A percentile compares a stretch with the other conserved stretches of the same genome.
phyloP scores from a whole-genome alignment of 2,329 filamentous ascomycete genomes.

The Ceratocystis albifundus region DNA sequence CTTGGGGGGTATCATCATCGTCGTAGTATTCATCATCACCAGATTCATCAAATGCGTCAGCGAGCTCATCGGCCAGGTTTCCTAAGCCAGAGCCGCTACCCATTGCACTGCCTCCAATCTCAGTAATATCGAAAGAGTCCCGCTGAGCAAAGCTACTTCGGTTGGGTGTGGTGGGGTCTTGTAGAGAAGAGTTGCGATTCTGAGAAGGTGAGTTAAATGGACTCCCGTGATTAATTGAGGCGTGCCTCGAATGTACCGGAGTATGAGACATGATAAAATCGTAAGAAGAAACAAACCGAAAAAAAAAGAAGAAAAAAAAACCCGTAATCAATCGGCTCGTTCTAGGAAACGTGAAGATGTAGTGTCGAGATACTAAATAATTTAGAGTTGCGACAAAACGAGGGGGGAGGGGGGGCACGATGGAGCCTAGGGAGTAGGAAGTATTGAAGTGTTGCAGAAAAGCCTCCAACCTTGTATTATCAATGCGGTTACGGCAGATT shows the following conservation, averaged over 20 bases:
- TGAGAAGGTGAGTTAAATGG: slow-evolving; percentile 21
- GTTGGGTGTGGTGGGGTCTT: slow-evolving; percentile 40
- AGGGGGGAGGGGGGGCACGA: not conserved
- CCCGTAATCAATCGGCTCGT: not conserved
- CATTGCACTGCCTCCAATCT: slow-evolving; percentile 32
- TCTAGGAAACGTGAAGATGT: not conserved
- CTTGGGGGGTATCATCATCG: slow-evolving; percentile 27
- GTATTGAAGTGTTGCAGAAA: slow-evolving; percentile 2
- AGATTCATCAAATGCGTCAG: slow-evolving; percentile 57
- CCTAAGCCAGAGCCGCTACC: slow-evolving; percentile 50
- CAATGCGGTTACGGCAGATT: not conserved
- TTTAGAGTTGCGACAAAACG: not conserved
- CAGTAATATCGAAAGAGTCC: slow-evolving; percentile 38
- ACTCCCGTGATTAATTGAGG: slow-evolving; percentile 40
- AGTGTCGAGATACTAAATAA: not conserved
- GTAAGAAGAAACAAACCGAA: no score
- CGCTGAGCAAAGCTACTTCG: slow-evolving; percentile 39
- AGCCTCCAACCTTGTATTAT: slow-evolving; percentile 2
- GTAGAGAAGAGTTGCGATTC: slow-evolving; percentile 36
- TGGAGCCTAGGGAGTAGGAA: not conserved
- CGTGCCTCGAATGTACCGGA: slow-evolving; percentile 48
- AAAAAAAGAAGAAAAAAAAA: no score
- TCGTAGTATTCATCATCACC: slow-evolving; percentile 47
- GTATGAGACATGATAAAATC: slow-evolving; percentile 37
- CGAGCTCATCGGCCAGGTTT: slow-evolving; percentile 70